Conservation (phyloP, 148 eudicot species). For the Oxyria digyna region DNA sequence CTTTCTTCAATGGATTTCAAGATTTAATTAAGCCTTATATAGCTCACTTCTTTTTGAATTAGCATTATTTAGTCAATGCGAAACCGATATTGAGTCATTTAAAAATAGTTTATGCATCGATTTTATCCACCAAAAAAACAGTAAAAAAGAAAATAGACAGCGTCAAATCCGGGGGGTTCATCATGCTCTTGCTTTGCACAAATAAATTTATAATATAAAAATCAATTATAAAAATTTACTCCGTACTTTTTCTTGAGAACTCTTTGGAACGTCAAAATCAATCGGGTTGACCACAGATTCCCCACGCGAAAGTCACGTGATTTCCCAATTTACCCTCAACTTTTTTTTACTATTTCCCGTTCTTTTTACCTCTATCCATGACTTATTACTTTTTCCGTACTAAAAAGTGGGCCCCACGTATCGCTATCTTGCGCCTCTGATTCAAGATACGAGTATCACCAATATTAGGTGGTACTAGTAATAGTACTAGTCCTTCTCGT, state of each 20-base stretch:
- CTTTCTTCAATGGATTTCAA: too few species aligned
- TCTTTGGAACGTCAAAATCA: conserved; percentile 1
- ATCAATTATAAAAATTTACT: too few species aligned
- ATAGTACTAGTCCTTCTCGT: neutral
- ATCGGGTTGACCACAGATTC: conserved; percentile 2
- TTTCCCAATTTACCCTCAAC: neutral
- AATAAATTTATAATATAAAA: too few species aligned
- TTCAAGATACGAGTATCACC: neutral
- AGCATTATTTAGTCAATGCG: too few species aligned
- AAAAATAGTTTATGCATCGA: neutral
- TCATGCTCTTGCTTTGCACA: neutral
- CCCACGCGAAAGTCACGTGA: neutral
- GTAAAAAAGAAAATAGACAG: neutral
- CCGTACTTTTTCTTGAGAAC: neutral
- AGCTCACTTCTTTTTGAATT: too few species aligned
- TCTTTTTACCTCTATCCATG: neutral
- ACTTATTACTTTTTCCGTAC: neutral
- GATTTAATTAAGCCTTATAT: too few species aligned
- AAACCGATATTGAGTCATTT: too few species aligned
- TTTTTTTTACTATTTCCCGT: neutral
- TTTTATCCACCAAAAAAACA: neutral
- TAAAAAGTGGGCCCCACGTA: neutral
- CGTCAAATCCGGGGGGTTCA: neutral
- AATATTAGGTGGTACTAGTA: neutral
- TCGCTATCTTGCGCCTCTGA: neutral